Percentiles rank a stretch among this genome's conserved stretches.
Conservation (phyloP, 2,329 filamentous ascomycete genomes). For the Dryadomyces sulphureus region DNA sequence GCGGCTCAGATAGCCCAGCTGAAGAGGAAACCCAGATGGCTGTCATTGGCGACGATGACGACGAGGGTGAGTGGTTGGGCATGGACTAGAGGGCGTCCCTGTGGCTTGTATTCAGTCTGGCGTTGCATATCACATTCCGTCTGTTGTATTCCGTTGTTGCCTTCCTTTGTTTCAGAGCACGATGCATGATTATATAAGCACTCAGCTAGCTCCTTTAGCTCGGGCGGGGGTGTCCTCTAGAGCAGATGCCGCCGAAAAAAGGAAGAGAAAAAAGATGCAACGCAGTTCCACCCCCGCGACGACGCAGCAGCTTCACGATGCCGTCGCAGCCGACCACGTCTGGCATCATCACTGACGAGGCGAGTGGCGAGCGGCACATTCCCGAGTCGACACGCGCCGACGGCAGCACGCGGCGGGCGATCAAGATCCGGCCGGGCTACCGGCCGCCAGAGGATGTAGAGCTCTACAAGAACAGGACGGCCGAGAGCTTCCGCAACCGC, state of each 20-base stretch:
- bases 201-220: no score
- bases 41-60: slow-evolving; percentile 7
- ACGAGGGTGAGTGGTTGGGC: slow-evolving; percentile 8
- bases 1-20: no score
- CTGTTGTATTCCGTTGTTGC: no score
- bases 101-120: not conserved
- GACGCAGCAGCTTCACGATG: not conserved
- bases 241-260: no score
- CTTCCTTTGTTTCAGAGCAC: no score
- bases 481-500: slow-evolving; percentile 69
- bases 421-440: slow-evolving; percentile 87
- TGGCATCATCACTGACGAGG: slow-evolving; percentile 63
- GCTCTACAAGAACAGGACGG: slow-evolving; percentile 85
- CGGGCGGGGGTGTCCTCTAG: no score
- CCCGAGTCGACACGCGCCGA: slow-evolving; percentile 77
- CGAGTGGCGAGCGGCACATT: slow-evolving; percentile 72
- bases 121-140: not conserved
- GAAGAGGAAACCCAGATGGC: not conserved
- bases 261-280: not conserved
- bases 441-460: slow-evolving; percentile 90
- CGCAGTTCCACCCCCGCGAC: not conserved
- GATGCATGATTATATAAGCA: no score
- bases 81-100: slow-evolving; percentile 1
- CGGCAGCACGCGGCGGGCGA: slow-evolving; percentile 84
- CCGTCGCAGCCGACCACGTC: slow-evolving; percentile 27